Percentiles rank a stretch among this genome's conserved stretches.
Evolutionary conservation across 345 rosid species (phyloP).

Genomic region (Corchorus olitorius): DNA sequence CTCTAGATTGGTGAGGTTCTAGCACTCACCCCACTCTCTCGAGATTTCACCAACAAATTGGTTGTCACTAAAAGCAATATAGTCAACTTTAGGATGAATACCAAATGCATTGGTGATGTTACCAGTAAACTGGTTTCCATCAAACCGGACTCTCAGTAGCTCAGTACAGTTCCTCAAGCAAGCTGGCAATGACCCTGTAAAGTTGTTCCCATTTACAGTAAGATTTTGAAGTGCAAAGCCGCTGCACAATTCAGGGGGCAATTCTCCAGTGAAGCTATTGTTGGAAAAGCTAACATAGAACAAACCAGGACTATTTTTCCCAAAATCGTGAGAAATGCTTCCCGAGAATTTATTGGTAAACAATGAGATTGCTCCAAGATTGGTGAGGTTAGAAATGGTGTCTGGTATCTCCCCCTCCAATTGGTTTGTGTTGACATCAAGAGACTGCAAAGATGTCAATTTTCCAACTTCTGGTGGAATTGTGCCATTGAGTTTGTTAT

Average conservation of each 20-base stretch:
- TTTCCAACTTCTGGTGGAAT: conserved; percentile 53
- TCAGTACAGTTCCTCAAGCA: conserved; percentile 51
- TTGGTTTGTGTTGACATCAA: conserved; percentile 52
- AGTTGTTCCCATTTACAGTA: conserved; percentile 47
- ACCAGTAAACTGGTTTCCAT: conserved; percentile 50
- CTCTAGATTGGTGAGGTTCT: conserved; percentile 47
- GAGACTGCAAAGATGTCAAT: conserved; percentile 30
- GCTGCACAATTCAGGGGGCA: conserved; percentile 53
- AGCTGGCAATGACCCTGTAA: conserved; percentile 51
- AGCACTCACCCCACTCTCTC: conserved; percentile 60
- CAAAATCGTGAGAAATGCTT: conserved; percentile 50
- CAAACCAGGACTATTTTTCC: conserved; percentile 45
- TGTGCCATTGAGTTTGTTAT: conserved; percentile 48
- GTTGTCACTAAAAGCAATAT: conserved; percentile 43
- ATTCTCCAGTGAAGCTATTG: conserved; percentile 58
- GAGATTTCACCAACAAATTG: conserved; percentile 55
- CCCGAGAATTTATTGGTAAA: conserved; percentile 57
- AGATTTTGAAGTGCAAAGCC: conserved; percentile 33
- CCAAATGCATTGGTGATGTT: conserved; percentile 56
- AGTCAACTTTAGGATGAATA: conserved; percentile 42
- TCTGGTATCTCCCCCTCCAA: conserved; percentile 51
- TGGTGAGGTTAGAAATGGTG: conserved; percentile 44
- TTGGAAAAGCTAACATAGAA: conserved; percentile 42
- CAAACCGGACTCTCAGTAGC: conserved; percentile 42
- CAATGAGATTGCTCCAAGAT: conserved; percentile 41